Base-by-base conservation (phyloP, 371 early-diverging fungal species). In the Mortierella sp. region DNA sequence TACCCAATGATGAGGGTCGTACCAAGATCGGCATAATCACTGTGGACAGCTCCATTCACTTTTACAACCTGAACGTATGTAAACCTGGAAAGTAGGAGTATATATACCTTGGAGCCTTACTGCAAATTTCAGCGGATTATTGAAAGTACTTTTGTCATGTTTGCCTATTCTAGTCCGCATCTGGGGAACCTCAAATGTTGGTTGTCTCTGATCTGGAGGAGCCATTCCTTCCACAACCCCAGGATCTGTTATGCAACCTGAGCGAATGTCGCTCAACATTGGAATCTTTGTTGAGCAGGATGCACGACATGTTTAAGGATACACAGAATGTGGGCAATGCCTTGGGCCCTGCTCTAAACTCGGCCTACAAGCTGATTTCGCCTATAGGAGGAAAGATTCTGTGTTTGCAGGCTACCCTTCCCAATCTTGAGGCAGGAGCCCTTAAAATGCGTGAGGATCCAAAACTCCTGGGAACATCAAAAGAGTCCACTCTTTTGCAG, bases 201-300 rank as follows among this genome's bases (percentile, higher is more conserved):
- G 94, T 97, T 6, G 96, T 97, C 0, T 87, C 94, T 4, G 98
- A 98, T 85, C 72, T 97, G 22, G 97, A 97, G 22, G 97, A 97
- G 36, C 88, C 93, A 6, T 96, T 93, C 73, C 69, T 97, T 67
- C 98, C 98, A 28, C 87, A 90, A 58, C 96, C 97, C 11, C 87
- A 91, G 48, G 95, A 96, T 78, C 85, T 97, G 50, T 87, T 98
- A 38, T 97, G 95, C 22, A 94, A 95, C 63, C 87, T 98, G 77
- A 88, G 86, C 40, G 96, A 97, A 69, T 92, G 92, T 32, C 89
- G 93, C 45, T 58, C 87, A 11, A 84, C 86, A 8, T 85, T 98
- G 67, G 93, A 94, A 68, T 65, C 87, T 8, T 85, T 98, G 41
- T 87, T 98, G 61, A 86, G 88, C 65, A 88, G 92, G 47, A 79